These are phyloP conservation scores for Mucor racemosus DNA, from an alignment of 371 early-diverging fungal genomes.

Conservation along the genomic window DNA sequence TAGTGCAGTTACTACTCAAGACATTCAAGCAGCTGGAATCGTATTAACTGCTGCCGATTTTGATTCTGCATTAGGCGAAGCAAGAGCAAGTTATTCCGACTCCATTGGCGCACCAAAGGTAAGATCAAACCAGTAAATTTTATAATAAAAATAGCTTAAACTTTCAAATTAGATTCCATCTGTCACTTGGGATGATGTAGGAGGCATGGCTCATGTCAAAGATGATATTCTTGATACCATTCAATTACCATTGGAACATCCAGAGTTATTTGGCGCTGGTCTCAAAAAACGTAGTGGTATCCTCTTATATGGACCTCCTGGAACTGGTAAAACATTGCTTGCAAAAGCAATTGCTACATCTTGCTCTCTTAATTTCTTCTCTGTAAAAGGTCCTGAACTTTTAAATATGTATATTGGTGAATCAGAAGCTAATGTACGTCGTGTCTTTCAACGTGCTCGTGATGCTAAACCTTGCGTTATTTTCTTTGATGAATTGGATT, in stretches of 20 bases:
- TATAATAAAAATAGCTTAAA: neutral
- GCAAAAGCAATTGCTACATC: conserved; percentile 99
- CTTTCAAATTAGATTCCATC: conserved; percentile 73
- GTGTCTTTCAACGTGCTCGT: conserved; percentile 97
- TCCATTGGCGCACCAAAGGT: conserved; percentile 94
- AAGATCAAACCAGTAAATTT: neutral
- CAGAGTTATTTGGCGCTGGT: conserved; percentile 96
- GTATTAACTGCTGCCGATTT: conserved; percentile 79
- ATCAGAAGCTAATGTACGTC: conserved; percentile 95
- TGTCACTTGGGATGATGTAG: conserved; percentile 99
- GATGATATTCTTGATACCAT: conserved; percentile 98
- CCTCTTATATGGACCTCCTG: conserved; percentile 98
- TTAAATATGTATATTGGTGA: conserved; percentile 94
- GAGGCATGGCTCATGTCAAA: conserved; percentile 97
- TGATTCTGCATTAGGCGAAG: conserved; percentile 76
- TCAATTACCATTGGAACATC: conserved; percentile 96
- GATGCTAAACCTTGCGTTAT: conserved; percentile 99
- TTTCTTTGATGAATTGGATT: conserved; percentile 99
- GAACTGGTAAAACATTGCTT: conserved; percentile 98
- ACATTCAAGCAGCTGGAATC: conserved; percentile 74
- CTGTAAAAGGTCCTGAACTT: conserved; percentile 99
- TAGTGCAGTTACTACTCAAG: conserved; percentile 39
- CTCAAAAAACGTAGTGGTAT: conserved; percentile 97
- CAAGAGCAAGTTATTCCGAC: conserved; percentile 87
- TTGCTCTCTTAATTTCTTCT: conserved; percentile 96